Conservation (phyloP, 257 asterid genomes). For the Verbascum thapsus region DNA sequence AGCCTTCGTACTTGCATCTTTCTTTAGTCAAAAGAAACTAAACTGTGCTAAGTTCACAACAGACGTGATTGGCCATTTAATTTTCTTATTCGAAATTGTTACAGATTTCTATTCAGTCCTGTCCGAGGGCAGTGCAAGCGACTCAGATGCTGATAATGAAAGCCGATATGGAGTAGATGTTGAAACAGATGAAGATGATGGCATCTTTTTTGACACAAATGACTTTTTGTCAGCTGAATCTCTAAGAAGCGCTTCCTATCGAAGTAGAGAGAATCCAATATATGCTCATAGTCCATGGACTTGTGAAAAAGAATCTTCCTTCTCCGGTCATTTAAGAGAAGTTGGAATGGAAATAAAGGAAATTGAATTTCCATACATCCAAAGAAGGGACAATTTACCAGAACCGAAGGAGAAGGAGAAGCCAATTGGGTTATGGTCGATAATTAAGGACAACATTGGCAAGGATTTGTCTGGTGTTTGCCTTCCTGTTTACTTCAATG, state of each 20-base stretch:
- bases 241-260: constrained; percentile 85
- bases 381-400: constrained; percentile 82
- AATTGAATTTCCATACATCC: constrained; percentile 65
- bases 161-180: constrained; percentile 79
- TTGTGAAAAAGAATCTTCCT: constrained; percentile 58
- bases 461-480: constrained; percentile 99
- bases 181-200: constrained; percentile 93
- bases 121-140: constrained; percentile 96
- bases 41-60: constrained; percentile 17
- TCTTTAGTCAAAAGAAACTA: constrained; percentile 16
- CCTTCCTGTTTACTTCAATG: constrained; percentile 97
- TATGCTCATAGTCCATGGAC: constrained; percentile 55
- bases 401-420: constrained; percentile 97
- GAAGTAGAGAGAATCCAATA: constrained; percentile 76
- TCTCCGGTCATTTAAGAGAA: constrained; percentile 59
- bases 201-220: constrained; percentile 80
- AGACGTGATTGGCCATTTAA: neutral
- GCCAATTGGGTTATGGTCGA: constrained; percentile 97
- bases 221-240: constrained; percentile 86
- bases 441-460: constrained; percentile 97
- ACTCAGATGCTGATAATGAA: constrained; percentile 90
- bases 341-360: constrained; percentile 54
- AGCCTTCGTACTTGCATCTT: constrained; percentile 19
- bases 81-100: constrained; percentile 24
- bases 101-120: constrained; percentile 93